Evolutionary conservation across 768 basidiomycete genomes (phyloP).

Genomic region (Amanita molliuscula): DNA sequence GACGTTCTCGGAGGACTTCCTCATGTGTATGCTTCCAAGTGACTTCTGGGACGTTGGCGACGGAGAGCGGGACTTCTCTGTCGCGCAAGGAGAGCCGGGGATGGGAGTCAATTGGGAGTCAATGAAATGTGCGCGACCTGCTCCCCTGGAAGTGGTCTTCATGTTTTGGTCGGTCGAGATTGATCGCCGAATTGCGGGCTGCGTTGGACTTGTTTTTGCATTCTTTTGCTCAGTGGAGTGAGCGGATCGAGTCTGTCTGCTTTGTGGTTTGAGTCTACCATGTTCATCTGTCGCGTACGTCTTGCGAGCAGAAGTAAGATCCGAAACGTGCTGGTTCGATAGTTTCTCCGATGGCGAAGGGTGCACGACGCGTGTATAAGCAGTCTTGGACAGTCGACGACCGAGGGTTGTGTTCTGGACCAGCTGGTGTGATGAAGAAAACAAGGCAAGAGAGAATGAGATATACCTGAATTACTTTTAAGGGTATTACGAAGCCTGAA

Average conservation of each 20-base stretch:
- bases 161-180: constrained; percentile 19
- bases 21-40: constrained; percentile 14
- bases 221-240: neutral
- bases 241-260: constrained; percentile 15
- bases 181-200: constrained; percentile 18
- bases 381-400: constrained; percentile 54
- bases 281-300: constrained; percentile 26
- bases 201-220: neutral
- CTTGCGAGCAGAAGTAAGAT: constrained; percentile 19
- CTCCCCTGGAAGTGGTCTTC: neutral
- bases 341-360: constrained; percentile 15
- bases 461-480: constrained; percentile 74
- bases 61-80: constrained; percentile 50
- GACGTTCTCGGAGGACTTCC: constrained; percentile 15
- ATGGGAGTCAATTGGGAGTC: constrained; percentile 48
- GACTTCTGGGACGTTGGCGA: constrained; percentile 26
- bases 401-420: constrained; percentile 61
- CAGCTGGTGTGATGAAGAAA: neutral
- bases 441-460: constrained; percentile 5
- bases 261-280: constrained; percentile 11
- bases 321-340: constrained; percentile 14
- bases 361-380: constrained; percentile 32
- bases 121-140: constrained; percentile 7
- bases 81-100: constrained; percentile 57
- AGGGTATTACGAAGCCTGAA: constrained; percentile 79